Evolutionary conservation across 768 basidiomycete genomes (phyloP).

Genomic region (Candolleomyces aberdarensis): DNA sequence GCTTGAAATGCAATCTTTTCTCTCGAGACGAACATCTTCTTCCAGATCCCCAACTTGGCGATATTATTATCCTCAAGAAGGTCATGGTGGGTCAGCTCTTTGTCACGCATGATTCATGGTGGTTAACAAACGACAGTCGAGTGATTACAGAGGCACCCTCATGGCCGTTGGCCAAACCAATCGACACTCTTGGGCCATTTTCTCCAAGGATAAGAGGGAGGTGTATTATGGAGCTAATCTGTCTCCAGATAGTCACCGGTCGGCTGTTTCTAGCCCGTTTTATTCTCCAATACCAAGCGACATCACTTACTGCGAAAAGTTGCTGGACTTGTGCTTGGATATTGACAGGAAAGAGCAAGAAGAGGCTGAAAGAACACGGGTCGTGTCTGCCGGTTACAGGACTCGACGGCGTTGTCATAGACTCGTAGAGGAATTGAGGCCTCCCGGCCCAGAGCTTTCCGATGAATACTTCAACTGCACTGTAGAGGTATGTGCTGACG

Average conservation of each 20-base stretch:
- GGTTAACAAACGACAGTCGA: not conserved
- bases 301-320: conserved; percentile 1
- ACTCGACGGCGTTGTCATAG: not conserved
- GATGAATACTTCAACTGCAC: conserved; percentile 60
- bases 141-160: conserved; percentile 11
- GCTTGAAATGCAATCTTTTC: not conserved
- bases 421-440: not conserved
- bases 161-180: not conserved
- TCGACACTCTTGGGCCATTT: not conserved
- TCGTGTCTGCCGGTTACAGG: too few relatives aligned
- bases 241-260: not conserved
- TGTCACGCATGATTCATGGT: not conserved
- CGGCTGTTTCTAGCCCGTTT: not conserved
- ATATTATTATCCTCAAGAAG: not conserved
- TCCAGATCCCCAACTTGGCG: not conserved
- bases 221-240: not conserved
- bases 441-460: conserved; percentile 9
- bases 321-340: conserved; percentile 8
- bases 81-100: not conserved
- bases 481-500: conserved; percentile 41
- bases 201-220: not conserved
- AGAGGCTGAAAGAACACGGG: not conserved
- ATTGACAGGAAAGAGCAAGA: not conserved
- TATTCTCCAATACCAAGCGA: not conserved
- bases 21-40: not conserved